phyloP scores from a whole-genome alignment of 1,284 basidiomycete species.

The Meira nashicola region DNA sequence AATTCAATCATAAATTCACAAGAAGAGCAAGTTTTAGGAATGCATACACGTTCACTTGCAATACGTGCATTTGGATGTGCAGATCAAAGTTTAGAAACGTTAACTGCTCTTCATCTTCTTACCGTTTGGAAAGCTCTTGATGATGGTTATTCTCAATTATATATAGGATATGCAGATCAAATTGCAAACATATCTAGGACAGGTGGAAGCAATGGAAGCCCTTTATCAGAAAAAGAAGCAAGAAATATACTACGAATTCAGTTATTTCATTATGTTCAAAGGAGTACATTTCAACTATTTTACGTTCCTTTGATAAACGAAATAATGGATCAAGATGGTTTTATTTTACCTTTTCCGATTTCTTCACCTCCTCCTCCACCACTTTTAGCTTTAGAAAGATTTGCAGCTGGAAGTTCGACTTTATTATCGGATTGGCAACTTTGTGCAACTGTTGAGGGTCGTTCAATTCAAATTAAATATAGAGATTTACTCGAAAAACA shows the following conservation, averaged over 20 bases:
- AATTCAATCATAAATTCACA: conserved; percentile 16
- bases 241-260: conserved; percentile 26
- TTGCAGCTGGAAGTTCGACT: conserved; percentile 21
- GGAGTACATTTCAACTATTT: conserved; percentile 28
- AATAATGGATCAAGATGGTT: conserved; percentile 20
- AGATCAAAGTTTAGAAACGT: conserved; percentile 25
- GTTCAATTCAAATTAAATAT: conserved; percentile 30
- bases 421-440: conserved; percentile 26
- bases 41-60: conserved; percentile 23
- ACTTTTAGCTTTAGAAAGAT: conserved; percentile 12
- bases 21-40: conserved; percentile 15
- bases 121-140: conserved; percentile 34
- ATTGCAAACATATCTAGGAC: conserved; percentile 11
- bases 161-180: conserved; percentile 28
- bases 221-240: conserved; percentile 14
- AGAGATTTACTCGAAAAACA: conserved; percentile 22
- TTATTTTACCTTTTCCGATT: conserved; percentile 9
- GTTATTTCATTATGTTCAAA: conserved; percentile 32
- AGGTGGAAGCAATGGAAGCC: not conserved
- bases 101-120: conserved; percentile 25
- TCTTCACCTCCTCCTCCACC: not conserved
- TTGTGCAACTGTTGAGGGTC: conserved; percentile 28
- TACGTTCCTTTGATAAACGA: conserved; percentile 30
- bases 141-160: conserved; percentile 28
- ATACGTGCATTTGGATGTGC: conserved; percentile 24